A percentile compares a stretch with the other conserved stretches of the same genome.
Conservation (phyloP, 345 rosid species). For the Pistacia vera region DNA sequence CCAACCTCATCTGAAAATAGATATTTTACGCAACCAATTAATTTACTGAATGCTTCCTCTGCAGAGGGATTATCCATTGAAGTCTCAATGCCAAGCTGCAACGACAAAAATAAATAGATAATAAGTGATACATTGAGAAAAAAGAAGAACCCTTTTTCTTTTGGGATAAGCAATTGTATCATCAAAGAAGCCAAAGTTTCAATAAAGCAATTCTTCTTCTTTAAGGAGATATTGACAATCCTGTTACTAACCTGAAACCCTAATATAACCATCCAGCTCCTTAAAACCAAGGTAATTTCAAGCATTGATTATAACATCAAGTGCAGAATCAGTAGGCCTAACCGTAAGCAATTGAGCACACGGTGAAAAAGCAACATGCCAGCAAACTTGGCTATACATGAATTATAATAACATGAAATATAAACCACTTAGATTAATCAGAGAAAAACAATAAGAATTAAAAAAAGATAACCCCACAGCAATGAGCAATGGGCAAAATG, state of each 20-base stretch:
- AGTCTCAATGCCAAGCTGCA: constrained; percentile 73
- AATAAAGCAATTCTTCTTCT: not conserved
- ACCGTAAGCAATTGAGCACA: not conserved
- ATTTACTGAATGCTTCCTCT: constrained; percentile 63
- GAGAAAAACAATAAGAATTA: too few species aligned
- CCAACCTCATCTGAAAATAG: constrained; percentile 83
- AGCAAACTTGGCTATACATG: not conserved
- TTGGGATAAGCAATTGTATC: not conserved
- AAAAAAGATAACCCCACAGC: too few species aligned
- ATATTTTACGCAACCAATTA: constrained; percentile 50
- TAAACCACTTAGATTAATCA: too few species aligned
- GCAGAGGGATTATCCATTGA: constrained; percentile 46
- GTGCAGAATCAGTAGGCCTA: not conserved
- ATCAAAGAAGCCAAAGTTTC: not conserved
- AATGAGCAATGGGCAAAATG: not conserved
- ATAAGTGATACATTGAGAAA: constrained; percentile 1
- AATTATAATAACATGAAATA: not conserved
- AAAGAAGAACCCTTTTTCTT: not conserved
- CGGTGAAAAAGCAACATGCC: not conserved
- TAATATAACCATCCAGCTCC: not conserved
- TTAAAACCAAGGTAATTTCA: not conserved
- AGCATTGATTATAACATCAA: not conserved
- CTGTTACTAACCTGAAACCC: not conserved
- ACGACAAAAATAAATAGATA: constrained; percentile 14
- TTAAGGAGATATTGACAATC: not conserved